Percentiles rank a stretch among this genome's conserved stretches.
phyloP scores from a whole-genome alignment of 495 filamentous ascomycete genomes.

The Neurospora tetrasperma region DNA sequence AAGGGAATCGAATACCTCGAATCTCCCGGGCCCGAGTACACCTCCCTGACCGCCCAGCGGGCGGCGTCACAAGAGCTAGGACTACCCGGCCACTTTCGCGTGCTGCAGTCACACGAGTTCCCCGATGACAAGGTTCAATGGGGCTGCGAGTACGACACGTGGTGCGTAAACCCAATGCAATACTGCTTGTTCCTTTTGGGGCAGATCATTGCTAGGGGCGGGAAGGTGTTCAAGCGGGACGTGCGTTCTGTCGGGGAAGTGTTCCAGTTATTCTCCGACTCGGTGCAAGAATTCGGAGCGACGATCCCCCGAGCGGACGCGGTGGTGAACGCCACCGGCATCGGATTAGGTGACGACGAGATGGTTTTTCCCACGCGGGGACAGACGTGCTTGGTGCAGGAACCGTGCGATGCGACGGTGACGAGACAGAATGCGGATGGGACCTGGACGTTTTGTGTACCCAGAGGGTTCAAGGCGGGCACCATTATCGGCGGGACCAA shows the following conservation, averaged over 20 bases:
- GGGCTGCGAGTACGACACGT: slow-evolving; percentile 49
- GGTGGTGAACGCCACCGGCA: slow-evolving; percentile 51
- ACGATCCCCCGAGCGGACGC: slow-evolving; percentile 26
- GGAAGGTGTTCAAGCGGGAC: slow-evolving; percentile 30
- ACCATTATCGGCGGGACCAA: slow-evolving; percentile 57
- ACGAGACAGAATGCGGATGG: slow-evolving; percentile 50
- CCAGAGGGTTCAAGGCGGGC: slow-evolving; percentile 47
- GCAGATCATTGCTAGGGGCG: slow-evolving; percentile 41
- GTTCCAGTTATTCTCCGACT: slow-evolving; percentile 16
- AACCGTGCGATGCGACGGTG: slow-evolving; percentile 37
- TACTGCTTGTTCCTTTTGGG: slow-evolving; percentile 48
- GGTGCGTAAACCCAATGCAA: slow-evolving; percentile 51
- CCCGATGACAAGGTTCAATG: slow-evolving; percentile 37
- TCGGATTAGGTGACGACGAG: slow-evolving; percentile 45
- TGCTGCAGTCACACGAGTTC: slow-evolving; percentile 27
- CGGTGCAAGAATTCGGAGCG: not conserved
- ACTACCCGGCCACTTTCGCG: slow-evolving; percentile 33
- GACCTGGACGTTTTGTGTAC: slow-evolving; percentile 50
- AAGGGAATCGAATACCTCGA: slow-evolving; percentile 53
- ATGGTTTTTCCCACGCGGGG: slow-evolving; percentile 46
- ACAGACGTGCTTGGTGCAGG: slow-evolving; percentile 36
- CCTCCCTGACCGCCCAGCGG: slow-evolving; percentile 17
- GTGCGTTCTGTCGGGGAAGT: slow-evolving; percentile 39
- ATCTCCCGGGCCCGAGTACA: slow-evolving; percentile 28
- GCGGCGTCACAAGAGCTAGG: slow-evolving; percentile 29